phyloP scores from a whole-genome alignment of 345 rosid species.

The Theobroma cacao region DNA sequence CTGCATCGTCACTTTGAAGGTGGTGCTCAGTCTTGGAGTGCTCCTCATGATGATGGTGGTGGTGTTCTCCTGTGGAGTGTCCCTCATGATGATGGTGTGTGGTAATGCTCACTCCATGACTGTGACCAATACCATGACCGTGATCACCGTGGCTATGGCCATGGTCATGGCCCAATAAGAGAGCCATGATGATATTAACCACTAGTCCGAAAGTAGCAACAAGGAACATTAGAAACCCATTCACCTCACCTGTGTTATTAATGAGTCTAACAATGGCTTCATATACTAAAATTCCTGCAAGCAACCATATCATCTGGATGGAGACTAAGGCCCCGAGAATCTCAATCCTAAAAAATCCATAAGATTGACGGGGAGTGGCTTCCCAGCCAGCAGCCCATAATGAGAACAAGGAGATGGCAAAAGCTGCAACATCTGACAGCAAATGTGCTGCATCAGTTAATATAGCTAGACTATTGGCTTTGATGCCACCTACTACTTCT shows the following conservation, averaged over 20 bases:
- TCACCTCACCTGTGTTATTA: conserved; percentile 31
- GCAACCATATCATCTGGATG: conserved; percentile 50
- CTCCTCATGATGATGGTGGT: conserved; percentile 12
- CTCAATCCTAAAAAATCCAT: conserved; percentile 49
- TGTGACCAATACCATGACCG: neutral
- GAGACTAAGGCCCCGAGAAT: conserved; percentile 51
- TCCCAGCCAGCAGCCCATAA: conserved; percentile 57
- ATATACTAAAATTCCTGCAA: conserved; percentile 51
- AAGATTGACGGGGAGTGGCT: conserved; percentile 47
- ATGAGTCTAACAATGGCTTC: conserved; percentile 47
- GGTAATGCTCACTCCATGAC: conserved; percentile 8
- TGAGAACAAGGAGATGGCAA: conserved; percentile 47
- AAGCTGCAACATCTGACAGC: conserved; percentile 37
- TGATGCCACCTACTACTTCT: conserved; percentile 51
- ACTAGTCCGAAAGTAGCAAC: conserved; percentile 45
- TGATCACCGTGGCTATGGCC: conserved; percentile 19
- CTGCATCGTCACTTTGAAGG: neutral
- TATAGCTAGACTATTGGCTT: conserved; percentile 52
- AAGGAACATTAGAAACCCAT: conserved; percentile 52
- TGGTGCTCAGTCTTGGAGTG: conserved; percentile 6
- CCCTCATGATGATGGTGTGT: conserved; percentile 6
- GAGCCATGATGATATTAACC: conserved; percentile 46
- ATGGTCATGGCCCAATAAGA: conserved; percentile 42
- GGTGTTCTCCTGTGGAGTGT: conserved; percentile 3
- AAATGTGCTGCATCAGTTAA: conserved; percentile 51